Evolutionary conservation across 352 stramenopile genomes (phyloP).

Genomic region (Phytophthora brassicae): DNA sequence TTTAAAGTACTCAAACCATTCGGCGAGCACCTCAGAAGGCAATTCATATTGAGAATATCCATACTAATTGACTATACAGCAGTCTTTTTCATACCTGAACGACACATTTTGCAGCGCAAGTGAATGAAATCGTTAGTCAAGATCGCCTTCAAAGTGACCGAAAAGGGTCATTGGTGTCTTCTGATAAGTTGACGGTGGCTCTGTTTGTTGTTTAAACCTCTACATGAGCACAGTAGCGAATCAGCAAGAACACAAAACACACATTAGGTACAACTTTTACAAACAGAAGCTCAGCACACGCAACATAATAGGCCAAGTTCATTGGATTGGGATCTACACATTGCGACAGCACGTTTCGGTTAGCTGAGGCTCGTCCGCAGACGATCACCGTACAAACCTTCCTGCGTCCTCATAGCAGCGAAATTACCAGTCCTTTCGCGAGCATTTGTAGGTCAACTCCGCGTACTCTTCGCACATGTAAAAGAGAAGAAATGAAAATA

Average conservation of each 20-base stretch:
- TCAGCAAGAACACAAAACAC: slow-evolving; percentile 28
- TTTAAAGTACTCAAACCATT: not conserved
- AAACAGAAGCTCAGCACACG: slow-evolving; percentile 24
- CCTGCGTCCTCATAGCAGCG: slow-evolving; percentile 11
- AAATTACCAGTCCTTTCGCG: slow-evolving; percentile 15
- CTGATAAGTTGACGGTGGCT: not conserved
- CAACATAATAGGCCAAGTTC: slow-evolving; percentile 42
- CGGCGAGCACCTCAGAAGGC: slow-evolving; percentile 7
- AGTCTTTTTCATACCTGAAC: no score
- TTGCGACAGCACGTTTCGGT: slow-evolving; percentile 41
- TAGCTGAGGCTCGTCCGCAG: slow-evolving; percentile 23
- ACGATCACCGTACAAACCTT: slow-evolving; percentile 42
- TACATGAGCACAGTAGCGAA: slow-evolving; percentile 35
- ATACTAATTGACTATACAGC: no score
- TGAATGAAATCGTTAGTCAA: no score
- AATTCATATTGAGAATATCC: slow-evolving; percentile 34
- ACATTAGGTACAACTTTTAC: slow-evolving; percentile 22
- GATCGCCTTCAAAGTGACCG: not conserved
- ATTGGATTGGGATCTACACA: slow-evolving; percentile 48
- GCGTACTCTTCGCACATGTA: slow-evolving; percentile 25
- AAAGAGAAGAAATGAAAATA: slow-evolving; percentile 28
- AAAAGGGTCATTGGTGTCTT: slow-evolving; percentile 10
- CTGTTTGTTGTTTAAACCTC: slow-evolving; percentile 28
- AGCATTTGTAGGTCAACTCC: slow-evolving; percentile 13
- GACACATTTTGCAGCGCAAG: no score